phyloP scores from a whole-genome alignment of 345 rosid species.

The Mangifera indica region DNA sequence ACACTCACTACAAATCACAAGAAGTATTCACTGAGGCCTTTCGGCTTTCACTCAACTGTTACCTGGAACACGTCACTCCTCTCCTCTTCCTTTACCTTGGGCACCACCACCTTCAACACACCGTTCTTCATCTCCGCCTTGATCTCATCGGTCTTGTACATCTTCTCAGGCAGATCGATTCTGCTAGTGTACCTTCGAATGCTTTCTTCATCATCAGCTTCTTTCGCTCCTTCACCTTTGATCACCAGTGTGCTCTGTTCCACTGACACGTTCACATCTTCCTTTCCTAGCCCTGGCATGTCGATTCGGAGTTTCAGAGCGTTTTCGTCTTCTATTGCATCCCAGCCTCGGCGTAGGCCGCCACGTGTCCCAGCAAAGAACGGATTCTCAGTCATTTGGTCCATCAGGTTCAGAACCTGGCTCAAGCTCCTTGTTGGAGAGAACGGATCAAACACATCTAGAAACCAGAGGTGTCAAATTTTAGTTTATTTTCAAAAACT shows the following conservation, averaged over 20 bases:
- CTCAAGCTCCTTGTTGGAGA: conserved; percentile 59
- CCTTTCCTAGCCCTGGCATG: conserved; percentile 56
- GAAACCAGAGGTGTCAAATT: no score
- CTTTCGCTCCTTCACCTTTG: conserved; percentile 55
- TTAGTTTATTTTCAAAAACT: no score
- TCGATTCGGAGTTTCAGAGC: conserved; percentile 39
- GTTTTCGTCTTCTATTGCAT: conserved; percentile 40
- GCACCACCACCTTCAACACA: conserved; percentile 67
- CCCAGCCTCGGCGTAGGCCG: conserved; percentile 34
- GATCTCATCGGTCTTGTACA: conserved; percentile 46
- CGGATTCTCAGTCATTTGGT: conserved; percentile 52
- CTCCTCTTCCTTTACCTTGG: conserved; percentile 71
- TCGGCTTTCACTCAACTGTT: conserved; percentile 24
- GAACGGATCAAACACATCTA: conserved; percentile 62
- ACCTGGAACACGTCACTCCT: conserved; percentile 47
- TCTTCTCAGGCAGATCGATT: conserved; percentile 40
- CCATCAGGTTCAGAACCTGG: conserved; percentile 67
- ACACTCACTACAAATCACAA: no score
- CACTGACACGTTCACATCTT: conserved; percentile 47
- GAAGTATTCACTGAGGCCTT: no score
- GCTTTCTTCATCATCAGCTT: conserved; percentile 35
- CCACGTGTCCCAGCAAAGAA: conserved; percentile 38
- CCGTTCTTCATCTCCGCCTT: conserved; percentile 95
- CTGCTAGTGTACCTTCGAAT: conserved; percentile 50
- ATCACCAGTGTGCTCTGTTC: conserved; percentile 62